Base-by-base conservation (phyloP, 177 flowering plant genomes). In the Tripterygium wilfordii region DNA sequence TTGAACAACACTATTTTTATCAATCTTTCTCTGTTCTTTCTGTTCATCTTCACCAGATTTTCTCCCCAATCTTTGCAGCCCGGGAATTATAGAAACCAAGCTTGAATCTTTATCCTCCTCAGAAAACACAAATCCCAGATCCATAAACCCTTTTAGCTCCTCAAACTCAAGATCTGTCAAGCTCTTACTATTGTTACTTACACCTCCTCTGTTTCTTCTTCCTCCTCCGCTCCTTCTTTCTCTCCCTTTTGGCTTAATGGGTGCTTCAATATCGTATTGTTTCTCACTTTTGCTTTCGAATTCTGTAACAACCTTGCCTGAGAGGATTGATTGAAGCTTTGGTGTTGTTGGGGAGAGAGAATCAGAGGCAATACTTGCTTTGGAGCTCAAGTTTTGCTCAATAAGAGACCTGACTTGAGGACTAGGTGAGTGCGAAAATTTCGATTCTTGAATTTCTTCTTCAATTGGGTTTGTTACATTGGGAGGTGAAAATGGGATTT, bases 71-170 rank as follows among this genome's bases (percentile, higher is more conserved):
- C 78, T 76, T 25, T 78, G 85, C 36, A 89, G 50, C 37, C 92
- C 97, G 21, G 95, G 97, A 56, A 89, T 42, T 9, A 85, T 79
- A 1, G 81, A 70, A 33, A 57, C 79, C 76, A 89, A 58, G 42
- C 55, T 66, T 39, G 89, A 67, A 43, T 79, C 72, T 20, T 54
- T 65, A 47, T 78, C 92, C 51, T 73, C 80, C 48, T 79, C 89
- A 0, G 75, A 60, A 54, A 89, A 89, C 15, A 72, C 78, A 65
- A 89, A 89, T 2, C 97, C 97, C 51, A 89, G 59, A 62, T 90
- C 97, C 72, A 79, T 78, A 58, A 89, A 84, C 54, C 97, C 97
- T 66, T 79, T 82, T 9, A 89, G 57, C 64, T 89, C 97, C 23
- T 82, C 83, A 48, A 68, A 77, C 39, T 89, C 90, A 22, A 84